Evolutionary conservation across 306 rosid species (phyloP), one percentile per base, ranked within the genome.

Genomic region (Fragaria ananassa): DNA sequence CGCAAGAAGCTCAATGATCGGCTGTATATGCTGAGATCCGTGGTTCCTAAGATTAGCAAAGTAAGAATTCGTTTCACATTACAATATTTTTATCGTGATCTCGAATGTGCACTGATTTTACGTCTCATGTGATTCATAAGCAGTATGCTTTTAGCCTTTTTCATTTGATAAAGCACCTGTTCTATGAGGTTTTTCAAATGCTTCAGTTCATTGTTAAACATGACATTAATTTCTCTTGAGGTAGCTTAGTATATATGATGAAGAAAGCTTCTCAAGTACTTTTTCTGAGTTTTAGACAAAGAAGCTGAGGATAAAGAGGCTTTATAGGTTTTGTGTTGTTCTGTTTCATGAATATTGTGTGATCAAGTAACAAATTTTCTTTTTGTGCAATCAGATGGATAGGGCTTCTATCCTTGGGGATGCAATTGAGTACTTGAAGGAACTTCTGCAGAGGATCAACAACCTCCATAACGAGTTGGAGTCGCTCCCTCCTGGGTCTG

Each of bases 351-450:
- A 74, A 12, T n/a, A 18, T 29, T 7, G 31, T 74, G 64, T 62
- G 70, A 61, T 19, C 21, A 63, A 74, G 25, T 74, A 18, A 31
- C 34, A 41, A 70, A 51, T 41, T 74, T 69, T 62, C 1, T 34
- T 79, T 6, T 61, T 67, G 70, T 45, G 21, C 23, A 65, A 62
- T 66, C 80, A 95, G 99, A 95, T 95, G 99, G 99, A 95, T 46
- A 90, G 99, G 81, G 99, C 97, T 75, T 95, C 99, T 2, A 95
- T 95, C 68, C 97, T 95, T 50, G 99, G 99, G 73, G 99, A 95
- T 84, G 99, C 99, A 61, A 84, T 95, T 53, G 97, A 95, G 80
- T 95, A 95, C 90, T 80, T 92, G 91, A 95, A 89, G 88, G 99
- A 95, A 87, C 93, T 95, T 37, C 85, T 92, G 83, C 97, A 92